Conservation (phyloP, 1,284 basidiomycete genomes). For the Leccinum angustisporum region DNA sequence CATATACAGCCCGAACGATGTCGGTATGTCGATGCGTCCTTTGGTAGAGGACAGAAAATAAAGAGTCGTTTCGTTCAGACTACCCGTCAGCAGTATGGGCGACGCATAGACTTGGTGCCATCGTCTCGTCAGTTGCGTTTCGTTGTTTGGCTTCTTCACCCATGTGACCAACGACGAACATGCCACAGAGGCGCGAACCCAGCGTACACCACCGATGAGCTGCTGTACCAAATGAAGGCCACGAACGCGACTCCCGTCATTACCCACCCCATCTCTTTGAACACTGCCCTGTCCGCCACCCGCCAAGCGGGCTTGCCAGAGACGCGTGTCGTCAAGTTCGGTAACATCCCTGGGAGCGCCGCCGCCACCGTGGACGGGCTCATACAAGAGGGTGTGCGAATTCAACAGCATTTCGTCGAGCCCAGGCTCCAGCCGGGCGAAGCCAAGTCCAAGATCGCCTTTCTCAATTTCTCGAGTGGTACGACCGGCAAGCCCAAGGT, state of each 20-base stretch:
- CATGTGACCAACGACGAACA: not conserved
- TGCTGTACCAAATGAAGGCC: constrained; percentile 58
- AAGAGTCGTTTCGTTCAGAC: constrained; percentile 43
- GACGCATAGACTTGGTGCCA: constrained; percentile 63
- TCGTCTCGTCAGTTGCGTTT: constrained; percentile 51
- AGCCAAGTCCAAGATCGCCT: constrained; percentile 67
- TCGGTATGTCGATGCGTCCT: constrained; percentile 45
- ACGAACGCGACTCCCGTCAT: constrained; percentile 61
- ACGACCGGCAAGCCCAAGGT: constrained; percentile 67
- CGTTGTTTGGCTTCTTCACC: not conserved
- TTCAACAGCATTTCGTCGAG: constrained; percentile 40
- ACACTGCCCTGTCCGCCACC: constrained; percentile 57
- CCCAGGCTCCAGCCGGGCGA: constrained; percentile 56
- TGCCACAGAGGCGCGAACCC: constrained; percentile 56
- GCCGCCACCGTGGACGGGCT: constrained; percentile 39
- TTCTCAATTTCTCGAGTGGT: constrained; percentile 75
- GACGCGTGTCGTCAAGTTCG: constrained; percentile 54
- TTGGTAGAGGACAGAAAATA: not conserved
- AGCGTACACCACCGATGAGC: constrained; percentile 64
- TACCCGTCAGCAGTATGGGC: constrained; percentile 74
- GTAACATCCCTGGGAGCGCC: constrained; percentile 26
- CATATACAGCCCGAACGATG: constrained; percentile 66
- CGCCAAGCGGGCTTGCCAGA: constrained; percentile 48
- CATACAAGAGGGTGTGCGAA: constrained; percentile 39
- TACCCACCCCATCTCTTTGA: constrained; percentile 52